Evolutionary conservation across 129 eudicot species (phyloP), one percentile per base, ranked within the genome.

Genomic region (Silybum marianum): DNA sequence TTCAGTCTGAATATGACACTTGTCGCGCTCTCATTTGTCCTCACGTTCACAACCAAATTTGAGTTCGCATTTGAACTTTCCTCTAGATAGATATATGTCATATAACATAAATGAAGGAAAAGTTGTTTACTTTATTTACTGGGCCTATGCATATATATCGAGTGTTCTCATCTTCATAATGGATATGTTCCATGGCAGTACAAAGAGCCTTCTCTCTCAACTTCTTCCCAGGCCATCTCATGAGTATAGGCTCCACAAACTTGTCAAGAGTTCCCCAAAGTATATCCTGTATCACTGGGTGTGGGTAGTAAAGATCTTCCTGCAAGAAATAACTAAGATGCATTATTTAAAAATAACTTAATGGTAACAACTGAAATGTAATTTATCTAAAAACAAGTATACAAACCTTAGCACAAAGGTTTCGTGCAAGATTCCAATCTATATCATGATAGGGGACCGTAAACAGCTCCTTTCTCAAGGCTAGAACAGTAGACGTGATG

Each of bases 221-320:
- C 85, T 87, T 90, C 73, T 88, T 89, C 51, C 89, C 93, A 39
- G 99, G 99, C 99, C 99, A 95, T 28, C 83, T 85, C 95, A 80
- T 86, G 34, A 95, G 76, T 75, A 92, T 21, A n/a, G 99, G 99
- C 85, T 95, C 99, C 73, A 84, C 90, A 69, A 81, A 80, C 70
- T 91, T 89, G 74, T 95, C 88, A 74, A 95, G 93, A 54, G 92
- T 78, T 78, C 88, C 90, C 99, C 99, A 95, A 54, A 95, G 93
- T 69, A 95, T 60, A 82, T 95, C 98, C 74, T 95, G 99, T 58
- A 95, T 36, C 19, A 89, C 26, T 72, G 99, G 99, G 71, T 95
- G 99, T 44, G 97, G 99, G 82, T 95, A 95, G 85, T 92, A 95
- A 71, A 95, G 93, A 84, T 95, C 99, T 87, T 92, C 99, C 99